Evolutionary conservation across 2,329 filamentous ascomycete genomes (phyloP).

Genomic region (Neopestalotiopsis sp.): DNA sequence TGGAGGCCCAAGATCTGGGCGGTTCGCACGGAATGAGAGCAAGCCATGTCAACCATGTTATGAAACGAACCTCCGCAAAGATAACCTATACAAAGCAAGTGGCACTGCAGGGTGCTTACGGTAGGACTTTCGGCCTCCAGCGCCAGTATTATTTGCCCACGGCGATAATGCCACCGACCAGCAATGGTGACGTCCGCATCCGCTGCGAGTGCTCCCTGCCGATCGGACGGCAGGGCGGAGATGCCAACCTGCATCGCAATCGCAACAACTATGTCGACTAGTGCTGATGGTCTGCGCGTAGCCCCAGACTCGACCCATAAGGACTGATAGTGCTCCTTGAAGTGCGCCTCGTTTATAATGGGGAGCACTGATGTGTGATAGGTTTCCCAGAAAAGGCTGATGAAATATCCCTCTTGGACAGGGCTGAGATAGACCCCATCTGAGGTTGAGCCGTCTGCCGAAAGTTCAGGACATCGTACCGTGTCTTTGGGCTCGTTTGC

Average conservation of each 20-base stretch:
- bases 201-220: background rate
- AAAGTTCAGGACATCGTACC: background rate
- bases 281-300: slow-evolving; percentile 21
- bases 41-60: slow-evolving; percentile 19
- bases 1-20: slow-evolving; percentile 22
- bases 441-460: background rate
- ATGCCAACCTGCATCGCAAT: slow-evolving; percentile 22
- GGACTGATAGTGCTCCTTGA: slow-evolving; percentile 21
- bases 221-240: slow-evolving; percentile 5
- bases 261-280: slow-evolving; percentile 24
- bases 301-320: slow-evolving; percentile 11
- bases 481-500: slow-evolving; percentile 22
- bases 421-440: slow-evolving; percentile 16
- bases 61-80: slow-evolving; percentile 23
- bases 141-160: slow-evolving; percentile 20
- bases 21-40: slow-evolving; percentile 22
- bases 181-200: slow-evolving; percentile 18
- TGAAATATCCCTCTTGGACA: slow-evolving; percentile 23
- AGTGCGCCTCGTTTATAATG: slow-evolving; percentile 21
- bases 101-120: slow-evolving; percentile 22
- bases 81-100: slow-evolving; percentile 23
- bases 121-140: slow-evolving; percentile 21
- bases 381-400: slow-evolving; percentile 24
- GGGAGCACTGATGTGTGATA: slow-evolving; percentile 24
- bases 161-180: slow-evolving; percentile 24